Evolutionary conservation across 2,329 filamentous ascomycete genomes (phyloP), one percentile per base, ranked within the genome.

Genomic region (Pestalotiopsis sp.): DNA sequence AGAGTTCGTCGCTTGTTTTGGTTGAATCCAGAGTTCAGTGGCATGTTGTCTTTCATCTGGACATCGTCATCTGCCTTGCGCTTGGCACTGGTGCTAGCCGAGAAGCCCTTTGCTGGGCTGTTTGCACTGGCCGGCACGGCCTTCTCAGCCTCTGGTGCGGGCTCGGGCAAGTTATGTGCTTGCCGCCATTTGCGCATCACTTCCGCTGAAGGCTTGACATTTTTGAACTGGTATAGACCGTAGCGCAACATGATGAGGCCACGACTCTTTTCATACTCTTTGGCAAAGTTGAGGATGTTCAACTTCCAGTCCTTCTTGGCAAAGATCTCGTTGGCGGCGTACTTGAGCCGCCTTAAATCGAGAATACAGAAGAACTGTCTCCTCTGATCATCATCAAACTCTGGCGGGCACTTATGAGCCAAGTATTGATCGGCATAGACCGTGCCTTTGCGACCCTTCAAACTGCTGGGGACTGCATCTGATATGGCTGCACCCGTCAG

Each of bases 301-400:
- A 90, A 78, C 78, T 88, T 89, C 88, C 88, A 90, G 72, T 89
- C 87, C 76, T 90, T 90, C 75, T 84, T 86, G 20, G 79, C 75
- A 69, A 90, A 90, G 17, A 90, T 87, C 73, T 90, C 87, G 72
- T 89, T 84, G 36, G 88, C 87, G 5, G 87, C 85, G 73, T 89
- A 89, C 78, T 90, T 90, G 60, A 90, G 82, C 71, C 88, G 84
- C 69, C 88, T 86, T 68, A 90, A 80, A 74, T 90, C 88, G 72
- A 90, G 86, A 70, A 90, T 86, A 75, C 87, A 90, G 73, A 89
- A 90, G 75, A 89, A 90, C 79, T 90, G 88, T 68, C 87, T 85
- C 62, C 86, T 84, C 77, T 90, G 87, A 66, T 87, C 82, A 65
- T 90, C 88, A 71, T 87, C 86, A 70, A 89, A 85, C 58, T 87